Evolutionary conservation across 345 rosid genomes (phyloP), one percentile per base, ranked within the genome.

Genomic region (Sisymbrium irio): DNA sequence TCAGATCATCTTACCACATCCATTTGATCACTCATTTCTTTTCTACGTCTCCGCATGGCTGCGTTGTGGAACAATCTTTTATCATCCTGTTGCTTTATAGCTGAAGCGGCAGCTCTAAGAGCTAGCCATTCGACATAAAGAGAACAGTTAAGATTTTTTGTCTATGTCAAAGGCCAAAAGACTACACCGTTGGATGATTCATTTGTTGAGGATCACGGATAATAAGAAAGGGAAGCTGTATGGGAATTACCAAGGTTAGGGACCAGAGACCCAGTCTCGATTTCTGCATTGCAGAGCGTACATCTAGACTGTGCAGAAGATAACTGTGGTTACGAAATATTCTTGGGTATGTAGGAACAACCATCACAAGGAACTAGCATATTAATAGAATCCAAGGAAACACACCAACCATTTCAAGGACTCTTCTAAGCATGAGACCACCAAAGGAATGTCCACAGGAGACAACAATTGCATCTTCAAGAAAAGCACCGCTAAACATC

Each of bases 361-460:
- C 35, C 65, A 69, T 50, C 53, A 63, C 61, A 63, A 19, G 37
- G 46, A 37, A 63, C 46, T 46, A 63, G 80, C 30, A 49, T 36
- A 56, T 25, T 53, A n/a, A 32, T 19, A 67, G n/a, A 37, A 40
- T n/a, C 9, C 3, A 76, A 71, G 39, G 36, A 71, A 65, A 65
- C 35, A 49, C 37, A 71, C 84, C 83, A 78, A 95, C 99, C 83
- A 76, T 87, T 61, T 95, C 97, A 56, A 89, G 76, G 61, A 95
- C 99, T 80, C 86, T 88, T 76, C 86, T 86, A 67, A 95, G 93
- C 97, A 89, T 88, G 73, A 87, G 89, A 47, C 99, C 97, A 65
- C 97, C 99, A 80, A 95, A 95, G 32, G 99, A 95, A 84, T 95
- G 99, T 64, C 99, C 99, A 56, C 99, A 95, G 36, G 99, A 88